Evolutionary conservation across 495 filamentous ascomycete species (phyloP), one percentile per base, ranked within the genome.

Genomic region (Extremus antarcticus): DNA sequence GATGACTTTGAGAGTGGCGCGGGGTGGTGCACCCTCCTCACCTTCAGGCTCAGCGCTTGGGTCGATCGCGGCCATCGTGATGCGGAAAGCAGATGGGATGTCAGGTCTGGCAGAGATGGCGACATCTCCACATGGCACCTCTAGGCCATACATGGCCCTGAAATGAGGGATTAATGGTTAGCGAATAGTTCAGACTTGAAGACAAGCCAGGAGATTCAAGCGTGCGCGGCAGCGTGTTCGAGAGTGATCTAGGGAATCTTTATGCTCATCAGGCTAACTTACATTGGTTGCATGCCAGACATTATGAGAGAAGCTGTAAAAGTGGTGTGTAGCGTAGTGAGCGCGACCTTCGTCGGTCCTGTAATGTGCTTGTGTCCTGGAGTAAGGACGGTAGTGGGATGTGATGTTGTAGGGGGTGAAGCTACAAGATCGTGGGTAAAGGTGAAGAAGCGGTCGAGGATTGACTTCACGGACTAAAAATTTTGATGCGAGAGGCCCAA

Each of bases 1-100:
- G 65, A 95, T 74, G 56, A 98, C 76, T 73, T 90, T 95, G 63
- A 98, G 75, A 43, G 92, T 98, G 38, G 92, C 83, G 63, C 90
- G 83, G 46, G 82, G 77, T 1, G 22, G n/a, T 7, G n/a, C 77
- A 45, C 82, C 73, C 53, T 82, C 82, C 50, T 77, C 77, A 57
- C 86, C 80, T 41, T 63, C 53, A 39, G 86, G 81, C 46, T 73
- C 75, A 58, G 86, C 85, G 63, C 80, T 86, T 32, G 92, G 92
- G 68, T 99, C 90, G 63, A 99, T 83, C 63, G 92, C 92, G 63
- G 94, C 92, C 92, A 99, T 99, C 64, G 88, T 96, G 61, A 99
- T 85, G 63, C 87, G 90, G 74, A 95, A 89, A 69, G 86, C 86
- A 45, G 87, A 87, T 60, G 85, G 84, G 65, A 86, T 83, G 50